Evolutionary conservation across 768 basidiomycete genomes (phyloP), one percentile per base, ranked within the genome.

Genomic region (Chiua virens): DNA sequence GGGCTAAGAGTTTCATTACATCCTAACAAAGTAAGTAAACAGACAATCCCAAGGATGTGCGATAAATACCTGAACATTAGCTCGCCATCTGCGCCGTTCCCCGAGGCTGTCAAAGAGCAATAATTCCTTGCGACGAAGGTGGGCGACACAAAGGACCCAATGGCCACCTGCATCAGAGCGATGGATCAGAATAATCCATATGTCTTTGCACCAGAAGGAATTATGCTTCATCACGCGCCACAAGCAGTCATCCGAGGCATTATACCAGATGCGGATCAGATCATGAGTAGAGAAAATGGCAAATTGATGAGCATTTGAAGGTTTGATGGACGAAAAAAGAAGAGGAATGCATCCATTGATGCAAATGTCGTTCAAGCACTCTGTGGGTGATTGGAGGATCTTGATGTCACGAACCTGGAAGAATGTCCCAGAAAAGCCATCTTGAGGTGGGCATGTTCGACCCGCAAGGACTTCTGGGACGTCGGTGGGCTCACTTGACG

Each of bases 141-240:
- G 14, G 8, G 34, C 55, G 1, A 65, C 39, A 14, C 63, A 66
- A 1, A 73, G 30, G 0, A 75, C 71, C 69, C 72, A 75, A 44
- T 76, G 72, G 2, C 57, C 45, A 4, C 4, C 25, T 25, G 25
- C 4, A 25, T 25, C 25, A 4, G 54, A 27, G 1, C 62, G 50
- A 41, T 76, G 73, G n/a, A 76, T 70, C 0, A 72, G 75, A 8
- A 76, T 37, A n/a, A n/a, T n/a, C n/a, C n/a, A n/a, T n/a, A n/a
- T n/a, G n/a, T n/a, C n/a, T n/a, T n/a, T n/a, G n/a, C 7, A 75
- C 72, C 73, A 74, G 45, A 64, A 76, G 14, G 46, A 22, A 0
- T 52, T 53, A 3, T 34, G 42, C 1, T 27, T 20, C 1, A 54
- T 49, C 1, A 39, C 27, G 3, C 49, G 37, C 70, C 72, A 73